Percentiles rank a stretch among this genome's conserved stretches.
phyloP scores from a whole-genome alignment of 179 eudicot species.

The Patellifolia procumbens region DNA sequence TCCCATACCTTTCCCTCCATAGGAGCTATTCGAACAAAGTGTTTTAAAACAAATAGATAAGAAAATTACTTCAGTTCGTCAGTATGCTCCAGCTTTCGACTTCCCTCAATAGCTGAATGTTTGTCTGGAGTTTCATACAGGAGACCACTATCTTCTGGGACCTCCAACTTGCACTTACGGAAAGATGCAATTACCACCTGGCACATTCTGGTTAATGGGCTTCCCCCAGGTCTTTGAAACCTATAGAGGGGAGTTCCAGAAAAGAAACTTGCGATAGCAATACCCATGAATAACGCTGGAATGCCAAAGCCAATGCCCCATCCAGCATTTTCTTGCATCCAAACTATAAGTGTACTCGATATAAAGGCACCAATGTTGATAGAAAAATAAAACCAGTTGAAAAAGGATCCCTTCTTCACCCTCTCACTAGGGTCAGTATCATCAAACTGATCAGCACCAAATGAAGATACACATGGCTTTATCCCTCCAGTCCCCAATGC shows the following conservation, averaged over 20 bases:
- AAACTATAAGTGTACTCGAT: slow-evolving; percentile 59
- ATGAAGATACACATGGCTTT: slow-evolving; percentile 69
- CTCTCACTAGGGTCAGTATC: slow-evolving; percentile 65
- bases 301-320: slow-evolving; percentile 73
- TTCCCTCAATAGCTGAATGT: slow-evolving; percentile 47
- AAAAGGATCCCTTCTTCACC: slow-evolving; percentile 62
- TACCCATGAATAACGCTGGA: slow-evolving; percentile 59
- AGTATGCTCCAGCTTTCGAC: slow-evolving; percentile 62
- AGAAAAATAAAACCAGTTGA: slow-evolving; percentile 73
- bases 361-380: slow-evolving; percentile 64
- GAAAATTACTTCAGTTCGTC: slow-evolving; percentile 52
- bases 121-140: slow-evolving; percentile 52
- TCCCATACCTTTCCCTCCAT: too few species aligned
- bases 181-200: slow-evolving; percentile 59
- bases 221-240: slow-evolving; percentile 62
- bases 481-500: slow-evolving; percentile 74
- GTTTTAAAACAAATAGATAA: background rate
- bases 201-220: slow-evolving; percentile 58
- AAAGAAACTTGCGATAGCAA: slow-evolving; percentile 57
- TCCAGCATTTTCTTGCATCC: slow-evolving; percentile 63
- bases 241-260: slow-evolving; percentile 58
- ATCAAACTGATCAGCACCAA: slow-evolving; percentile 85
- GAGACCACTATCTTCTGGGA: slow-evolving; percentile 37
- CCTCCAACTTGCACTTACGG: slow-evolving; percentile 40
- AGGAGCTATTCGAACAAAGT: too few species aligned